phyloP scores from a whole-genome alignment of 768 basidiomycete genomes.

The Tulasnella sp. region DNA sequence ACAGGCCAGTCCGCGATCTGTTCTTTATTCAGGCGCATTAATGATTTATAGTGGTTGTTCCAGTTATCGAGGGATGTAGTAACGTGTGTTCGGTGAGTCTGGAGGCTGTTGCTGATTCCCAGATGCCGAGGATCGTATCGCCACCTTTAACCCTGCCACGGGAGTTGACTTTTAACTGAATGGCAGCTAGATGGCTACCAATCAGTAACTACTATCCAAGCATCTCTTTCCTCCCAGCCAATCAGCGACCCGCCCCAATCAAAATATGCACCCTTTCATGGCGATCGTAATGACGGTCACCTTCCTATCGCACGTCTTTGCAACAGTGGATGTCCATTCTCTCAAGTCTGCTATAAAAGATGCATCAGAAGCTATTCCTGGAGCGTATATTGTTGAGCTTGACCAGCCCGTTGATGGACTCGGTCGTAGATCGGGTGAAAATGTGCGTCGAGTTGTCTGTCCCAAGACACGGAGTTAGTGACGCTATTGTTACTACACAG shows the following conservation, averaged over 20 bases:
- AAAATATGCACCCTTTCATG: background rate
- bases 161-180: too few species aligned
- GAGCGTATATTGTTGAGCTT: constrained; percentile 16
- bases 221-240: too few species aligned
- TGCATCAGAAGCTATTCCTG: background rate
- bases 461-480: background rate
- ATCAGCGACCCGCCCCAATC: background rate
- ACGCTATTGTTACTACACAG: background rate
- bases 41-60: too few species aligned
- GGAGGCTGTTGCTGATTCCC: too few species aligned
- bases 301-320: background rate
- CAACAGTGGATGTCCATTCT: constrained; percentile 9
- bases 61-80: too few species aligned
- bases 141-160: too few species aligned
- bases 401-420: background rate
- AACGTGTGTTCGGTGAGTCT: too few species aligned
- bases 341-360: background rate
- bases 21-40: too few species aligned
- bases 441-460: background rate
- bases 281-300: background rate
- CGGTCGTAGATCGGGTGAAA: background rate
- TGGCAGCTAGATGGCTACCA: too few species aligned
- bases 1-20: too few species aligned
- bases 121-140: too few species aligned
- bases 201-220: too few species aligned